A percentile compares a stretch with the other conserved stretches of the same genome.
Evolutionary conservation across 352 stramenopile species (phyloP).

Genomic region (Phytophthora capsici): DNA sequence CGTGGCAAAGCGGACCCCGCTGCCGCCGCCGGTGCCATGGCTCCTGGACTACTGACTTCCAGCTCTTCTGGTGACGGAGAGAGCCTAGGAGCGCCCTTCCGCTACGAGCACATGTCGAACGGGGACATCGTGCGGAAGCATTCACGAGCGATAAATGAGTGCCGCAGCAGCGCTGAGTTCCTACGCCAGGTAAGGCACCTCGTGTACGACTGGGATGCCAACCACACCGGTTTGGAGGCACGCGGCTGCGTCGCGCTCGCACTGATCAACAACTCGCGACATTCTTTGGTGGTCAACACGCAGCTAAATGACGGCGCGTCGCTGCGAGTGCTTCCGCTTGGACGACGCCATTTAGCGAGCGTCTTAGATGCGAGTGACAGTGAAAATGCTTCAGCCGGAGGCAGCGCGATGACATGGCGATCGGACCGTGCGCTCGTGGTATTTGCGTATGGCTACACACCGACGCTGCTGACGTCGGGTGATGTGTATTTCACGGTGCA

Average conservation of each 20-base stretch:
- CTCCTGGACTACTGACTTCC: slow-evolving; percentile 38
- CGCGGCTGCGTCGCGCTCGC: slow-evolving; percentile 78
- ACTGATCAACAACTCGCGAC: slow-evolving; percentile 81
- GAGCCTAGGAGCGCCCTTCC: slow-evolving; percentile 41
- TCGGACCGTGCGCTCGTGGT: slow-evolving; percentile 74
- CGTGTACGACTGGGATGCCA: slow-evolving; percentile 87
- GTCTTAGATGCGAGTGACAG: slow-evolving; percentile 38
- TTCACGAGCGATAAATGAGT: slow-evolving; percentile 54
- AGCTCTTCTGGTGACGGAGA: slow-evolving; percentile 28
- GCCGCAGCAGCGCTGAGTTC: slow-evolving; percentile 58
- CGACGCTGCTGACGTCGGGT: slow-evolving; percentile 80
- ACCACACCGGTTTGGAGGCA: slow-evolving; percentile 82
- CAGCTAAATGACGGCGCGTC: slow-evolving; percentile 80
- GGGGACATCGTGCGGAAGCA: slow-evolving; percentile 78
- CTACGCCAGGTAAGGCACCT: slow-evolving; percentile 73
- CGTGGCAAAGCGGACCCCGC: slow-evolving; percentile 78
- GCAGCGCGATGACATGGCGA: slow-evolving; percentile 51
- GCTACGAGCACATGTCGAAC: slow-evolving; percentile 79
- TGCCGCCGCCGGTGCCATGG: slow-evolving; percentile 29
- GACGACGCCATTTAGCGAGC: slow-evolving; percentile 58
- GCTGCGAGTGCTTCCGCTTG: slow-evolving; percentile 68
- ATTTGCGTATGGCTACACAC: slow-evolving; percentile 88
- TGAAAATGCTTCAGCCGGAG: slow-evolving; percentile 12
- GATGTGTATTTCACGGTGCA: slow-evolving; percentile 87
- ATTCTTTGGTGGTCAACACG: slow-evolving; percentile 74